Base-by-base conservation (phyloP, 2,329 filamentous ascomycete genomes). In the Fusarium sp. region DNA sequence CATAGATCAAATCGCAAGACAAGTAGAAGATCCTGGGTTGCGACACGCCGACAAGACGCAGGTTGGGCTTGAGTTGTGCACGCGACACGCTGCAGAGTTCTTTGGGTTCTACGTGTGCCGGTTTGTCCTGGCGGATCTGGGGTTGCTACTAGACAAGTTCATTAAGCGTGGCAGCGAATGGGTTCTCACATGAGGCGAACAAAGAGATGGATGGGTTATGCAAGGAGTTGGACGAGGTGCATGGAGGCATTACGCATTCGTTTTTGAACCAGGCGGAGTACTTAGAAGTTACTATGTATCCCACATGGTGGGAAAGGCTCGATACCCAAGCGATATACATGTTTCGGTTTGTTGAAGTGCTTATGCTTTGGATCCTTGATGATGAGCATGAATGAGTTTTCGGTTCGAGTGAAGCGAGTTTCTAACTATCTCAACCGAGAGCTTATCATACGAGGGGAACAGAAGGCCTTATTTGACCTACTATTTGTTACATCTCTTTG, bases 41-140 rank as follows among this genome's bases (percentile, higher is more conserved):
- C 93, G 94, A 76, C 94, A 96, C 83, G 95, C 94, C 20, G 96
- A 95, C 76, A 95, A 94, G 78, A 98, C 96, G 10, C 95, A 98
- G 80, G 95, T 99, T 62, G 96, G 96, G 11, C 89, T 99, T 36
- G 96, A 99, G 83, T 89, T 99, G 44, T 96, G 94, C 80, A 95
- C 95, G 38, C 91, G 96, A 44, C 96, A 98, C 81, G 96, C 96
- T 9, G 94, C 96, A 36, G 96, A 99, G 83, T 99, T 99, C 83
- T 99, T 99, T 81, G 95, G 93, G 17, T 98, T 99, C 83, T 98
- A 96, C 81, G 89, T 99, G 31, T 98, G 96, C 83, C 92, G 96
- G 20, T 99, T 99, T 81, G 95, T 95, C n/a, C 86, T 99, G 69
- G 88, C 91, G 5, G 96, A 99, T 81, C 85, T 99, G 70, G 89